A percentile compares a stretch with the other conserved stretches of the same genome.
Conservation (phyloP, 345 rosid genomes). For the Melastoma malabathricum region DNA sequence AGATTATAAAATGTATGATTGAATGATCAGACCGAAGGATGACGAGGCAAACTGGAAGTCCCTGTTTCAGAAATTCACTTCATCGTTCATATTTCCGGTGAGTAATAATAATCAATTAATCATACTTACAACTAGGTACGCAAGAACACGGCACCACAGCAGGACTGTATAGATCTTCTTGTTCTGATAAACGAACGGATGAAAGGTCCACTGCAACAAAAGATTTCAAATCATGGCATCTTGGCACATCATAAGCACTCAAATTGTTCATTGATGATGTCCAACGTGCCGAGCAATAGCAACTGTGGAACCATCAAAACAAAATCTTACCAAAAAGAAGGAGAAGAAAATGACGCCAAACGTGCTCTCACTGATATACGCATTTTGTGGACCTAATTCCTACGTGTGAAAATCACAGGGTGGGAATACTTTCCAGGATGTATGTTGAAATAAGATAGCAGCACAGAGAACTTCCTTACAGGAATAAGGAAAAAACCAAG, state of each 20-base stretch:
- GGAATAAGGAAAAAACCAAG: conserved; percentile 82
- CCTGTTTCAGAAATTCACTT: no score
- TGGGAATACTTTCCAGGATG: neutral
- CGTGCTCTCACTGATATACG: conserved; percentile 77
- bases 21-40: no score
- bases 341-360: conserved; percentile 58
- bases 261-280: neutral
- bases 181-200: conserved; percentile 90
- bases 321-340: conserved; percentile 57
- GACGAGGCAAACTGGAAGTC: no score
- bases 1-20: neutral
- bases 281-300: neutral
- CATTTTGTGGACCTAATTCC: conserved; percentile 95
- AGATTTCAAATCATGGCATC: conserved; percentile 4
- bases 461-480: conserved; percentile 25
- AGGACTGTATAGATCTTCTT: conserved; percentile 94
- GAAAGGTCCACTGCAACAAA: conserved; percentile 87
- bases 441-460: conserved; percentile 1
- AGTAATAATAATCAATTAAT: neutral
- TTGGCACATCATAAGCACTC: neutral
- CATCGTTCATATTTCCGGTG: neutral
- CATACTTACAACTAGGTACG: conserved; percentile 83
- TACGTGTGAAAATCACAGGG: conserved; percentile 11
- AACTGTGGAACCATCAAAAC: neutral
- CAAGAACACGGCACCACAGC: conserved; percentile 94